Evolutionary conservation across 192 early-diverging fungal genomes (phyloP).

Genomic region (Jimgerdemannia flammicorona): DNA sequence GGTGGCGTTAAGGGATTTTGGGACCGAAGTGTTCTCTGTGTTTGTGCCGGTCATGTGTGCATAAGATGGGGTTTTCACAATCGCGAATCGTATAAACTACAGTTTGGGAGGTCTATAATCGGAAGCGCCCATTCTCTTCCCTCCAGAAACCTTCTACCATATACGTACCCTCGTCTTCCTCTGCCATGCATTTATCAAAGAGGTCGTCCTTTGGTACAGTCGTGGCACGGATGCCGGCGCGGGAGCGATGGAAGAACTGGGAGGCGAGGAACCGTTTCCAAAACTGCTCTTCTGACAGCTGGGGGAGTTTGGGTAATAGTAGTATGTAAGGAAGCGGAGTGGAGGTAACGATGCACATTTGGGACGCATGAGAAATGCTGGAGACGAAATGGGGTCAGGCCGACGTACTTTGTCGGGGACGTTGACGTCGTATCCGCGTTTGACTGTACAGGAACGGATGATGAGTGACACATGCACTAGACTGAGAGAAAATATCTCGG

Average conservation of each 20-base stretch:
- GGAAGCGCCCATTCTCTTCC: too few relatives aligned
- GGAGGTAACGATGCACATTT: too few relatives aligned
- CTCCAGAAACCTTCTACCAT: too few relatives aligned
- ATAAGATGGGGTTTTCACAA: too few relatives aligned
- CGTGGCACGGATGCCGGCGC: conserved; percentile 45
- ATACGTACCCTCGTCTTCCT: conserved; percentile 62
- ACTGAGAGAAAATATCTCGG: neutral
- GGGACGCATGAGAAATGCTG: neutral
- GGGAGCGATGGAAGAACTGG: conserved; percentile 81
- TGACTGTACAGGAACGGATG: conserved; percentile 44
- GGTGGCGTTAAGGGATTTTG: too few relatives aligned
- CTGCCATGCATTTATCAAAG: conserved; percentile 72
- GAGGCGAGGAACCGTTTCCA: conserved; percentile 85
- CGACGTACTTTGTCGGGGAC: conserved; percentile 68
- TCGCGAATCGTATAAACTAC: too few relatives aligned
- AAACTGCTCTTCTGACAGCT: conserved; percentile 72
- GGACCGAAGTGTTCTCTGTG: too few relatives aligned
- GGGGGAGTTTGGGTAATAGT: neutral
- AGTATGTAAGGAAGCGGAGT: too few relatives aligned
- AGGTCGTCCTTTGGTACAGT: conserved; percentile 61
- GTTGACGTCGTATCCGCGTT: conserved; percentile 73
- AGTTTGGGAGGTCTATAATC: too few relatives aligned
- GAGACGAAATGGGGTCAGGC: neutral
- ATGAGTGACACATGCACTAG: neutral
- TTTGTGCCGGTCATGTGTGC: too few relatives aligned